These are phyloP conservation scores for Yueomyces sp. DNA, from an alignment of 805 yeast genomes.

Conservation along the genomic window DNA sequence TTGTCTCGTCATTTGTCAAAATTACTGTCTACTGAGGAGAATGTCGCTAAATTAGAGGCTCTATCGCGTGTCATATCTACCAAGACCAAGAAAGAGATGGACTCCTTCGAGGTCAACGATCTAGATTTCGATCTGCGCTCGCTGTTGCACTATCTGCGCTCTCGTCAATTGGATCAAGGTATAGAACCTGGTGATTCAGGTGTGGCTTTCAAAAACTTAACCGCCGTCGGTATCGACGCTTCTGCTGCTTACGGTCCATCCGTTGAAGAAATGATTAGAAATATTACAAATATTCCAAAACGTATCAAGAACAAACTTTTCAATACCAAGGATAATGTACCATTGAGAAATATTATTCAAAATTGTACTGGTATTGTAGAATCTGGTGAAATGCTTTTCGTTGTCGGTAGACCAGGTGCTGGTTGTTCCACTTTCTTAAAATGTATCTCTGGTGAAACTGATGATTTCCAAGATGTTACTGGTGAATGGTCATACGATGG, in stretches of 20 bases:
- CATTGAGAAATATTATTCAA: constrained; percentile 28
- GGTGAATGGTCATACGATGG: constrained; percentile 39
- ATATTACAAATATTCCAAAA: constrained; percentile 18
- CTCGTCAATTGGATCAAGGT: constrained; percentile 30
- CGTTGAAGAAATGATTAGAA: constrained; percentile 30
- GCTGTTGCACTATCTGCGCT: constrained; percentile 28
- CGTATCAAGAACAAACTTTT: constrained; percentile 11
- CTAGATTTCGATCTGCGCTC: constrained; percentile 35
- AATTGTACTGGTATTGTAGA: constrained; percentile 31
- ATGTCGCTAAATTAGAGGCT: constrained; percentile 31
- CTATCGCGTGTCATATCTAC: constrained; percentile 38
- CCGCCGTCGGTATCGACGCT: constrained; percentile 37
- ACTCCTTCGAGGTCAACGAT: constrained; percentile 30
- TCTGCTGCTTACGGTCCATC: constrained; percentile 40
- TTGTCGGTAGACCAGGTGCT: constrained; percentile 47
- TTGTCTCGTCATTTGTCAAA: constrained; percentile 20
- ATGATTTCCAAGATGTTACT: constrained; percentile 23
- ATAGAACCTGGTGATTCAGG: constrained; percentile 39
- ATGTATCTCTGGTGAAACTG: constrained; percentile 32
- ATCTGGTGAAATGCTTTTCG: constrained; percentile 41
- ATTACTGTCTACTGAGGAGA: constrained; percentile 23
- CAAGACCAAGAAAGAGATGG: constrained; percentile 33
- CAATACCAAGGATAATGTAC: constrained; percentile 22
- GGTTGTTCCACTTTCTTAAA: constrained; percentile 48
- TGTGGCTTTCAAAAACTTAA: constrained; percentile 31